A percentile compares a stretch with the other conserved stretches of the same genome.
Conservation (phyloP, 805 yeast genomes). For the Saturnispora sekii region DNA sequence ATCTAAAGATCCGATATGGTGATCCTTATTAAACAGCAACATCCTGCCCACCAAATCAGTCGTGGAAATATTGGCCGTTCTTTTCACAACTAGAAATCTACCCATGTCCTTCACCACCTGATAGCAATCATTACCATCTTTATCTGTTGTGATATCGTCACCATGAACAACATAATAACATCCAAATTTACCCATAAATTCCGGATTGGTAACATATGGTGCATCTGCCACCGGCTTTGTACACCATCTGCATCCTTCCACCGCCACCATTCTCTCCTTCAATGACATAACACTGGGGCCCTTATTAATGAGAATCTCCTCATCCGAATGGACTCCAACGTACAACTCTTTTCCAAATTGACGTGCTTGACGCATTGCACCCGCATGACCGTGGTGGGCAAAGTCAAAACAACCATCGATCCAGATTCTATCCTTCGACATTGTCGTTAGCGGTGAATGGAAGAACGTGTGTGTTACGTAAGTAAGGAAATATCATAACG, state of each 20-base stretch:
- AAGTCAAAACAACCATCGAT: slow-evolving; percentile 97
- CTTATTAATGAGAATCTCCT: slow-evolving; percentile 70
- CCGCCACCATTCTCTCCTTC: slow-evolving; percentile 74
- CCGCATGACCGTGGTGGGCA: slow-evolving; percentile 97
- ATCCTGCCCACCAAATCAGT: slow-evolving; percentile 91
- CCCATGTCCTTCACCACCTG: slow-evolving; percentile 73
- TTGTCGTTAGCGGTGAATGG: slow-evolving; percentile 11
- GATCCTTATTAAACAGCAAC: slow-evolving; percentile 50
- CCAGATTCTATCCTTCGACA: slow-evolving; percentile 46
- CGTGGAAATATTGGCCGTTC: slow-evolving; percentile 91
- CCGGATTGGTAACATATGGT: slow-evolving; percentile 88
- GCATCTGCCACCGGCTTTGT: slow-evolving; percentile 63
- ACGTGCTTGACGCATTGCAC: slow-evolving; percentile 90
- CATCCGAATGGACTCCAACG: slow-evolving; percentile 91
- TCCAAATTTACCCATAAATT: slow-evolving; percentile 58
- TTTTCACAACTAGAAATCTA: slow-evolving; percentile 80
- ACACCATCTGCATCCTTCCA: slow-evolving; percentile 86
- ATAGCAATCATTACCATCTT: slow-evolving; percentile 90
- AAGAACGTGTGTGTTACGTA: not conserved
- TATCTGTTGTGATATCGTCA: slow-evolving; percentile 95
- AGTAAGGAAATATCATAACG: no score
- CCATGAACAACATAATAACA: slow-evolving; percentile 97
- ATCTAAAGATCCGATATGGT: slow-evolving; percentile 35
- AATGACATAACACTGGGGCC: slow-evolving; percentile 92
- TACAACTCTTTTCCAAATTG: slow-evolving; percentile 64